Conservation (phyloP, 139 green algal genomes). For the Chlamydomonas asymmetrica region DNA sequence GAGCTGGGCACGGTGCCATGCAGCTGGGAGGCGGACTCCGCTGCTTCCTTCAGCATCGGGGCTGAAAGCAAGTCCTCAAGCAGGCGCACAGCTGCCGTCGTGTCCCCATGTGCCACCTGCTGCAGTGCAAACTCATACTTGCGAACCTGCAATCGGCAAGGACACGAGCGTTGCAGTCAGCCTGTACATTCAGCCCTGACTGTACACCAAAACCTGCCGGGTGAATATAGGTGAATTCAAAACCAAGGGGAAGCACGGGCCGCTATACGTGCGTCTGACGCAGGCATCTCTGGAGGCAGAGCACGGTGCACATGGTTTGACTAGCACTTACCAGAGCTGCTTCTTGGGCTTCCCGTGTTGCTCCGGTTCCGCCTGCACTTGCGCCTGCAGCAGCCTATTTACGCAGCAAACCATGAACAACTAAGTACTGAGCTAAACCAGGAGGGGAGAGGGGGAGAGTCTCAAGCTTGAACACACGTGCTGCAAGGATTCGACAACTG, state of each 20-base stretch:
- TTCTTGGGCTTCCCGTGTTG: no score
- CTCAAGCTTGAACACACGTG: no score
- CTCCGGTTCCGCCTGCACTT: no score
- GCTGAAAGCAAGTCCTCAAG: no score
- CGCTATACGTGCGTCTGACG: no score
- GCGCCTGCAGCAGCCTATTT: no score
- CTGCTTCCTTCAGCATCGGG: no score
- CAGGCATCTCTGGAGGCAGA: background rate
- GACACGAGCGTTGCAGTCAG: background rate
- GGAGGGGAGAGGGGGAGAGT: no score
- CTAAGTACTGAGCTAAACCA: no score
- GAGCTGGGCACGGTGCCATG: background rate
- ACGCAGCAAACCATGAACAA: no score
- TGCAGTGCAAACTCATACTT: background rate
- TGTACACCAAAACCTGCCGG: background rate
- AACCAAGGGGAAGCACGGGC: background rate
- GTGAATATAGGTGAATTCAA: background rate
- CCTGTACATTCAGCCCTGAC: background rate
- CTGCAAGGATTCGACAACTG: no score
- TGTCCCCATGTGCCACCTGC: background rate
- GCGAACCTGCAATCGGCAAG: background rate
- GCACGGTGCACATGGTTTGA: background rate
- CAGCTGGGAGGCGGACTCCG: background rate
- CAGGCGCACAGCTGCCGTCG: no score
- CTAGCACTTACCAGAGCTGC: constrained; percentile 1